Base-by-base conservation (phyloP, 176 grass and related monocot species). In the Aechmea fasciata region DNA sequence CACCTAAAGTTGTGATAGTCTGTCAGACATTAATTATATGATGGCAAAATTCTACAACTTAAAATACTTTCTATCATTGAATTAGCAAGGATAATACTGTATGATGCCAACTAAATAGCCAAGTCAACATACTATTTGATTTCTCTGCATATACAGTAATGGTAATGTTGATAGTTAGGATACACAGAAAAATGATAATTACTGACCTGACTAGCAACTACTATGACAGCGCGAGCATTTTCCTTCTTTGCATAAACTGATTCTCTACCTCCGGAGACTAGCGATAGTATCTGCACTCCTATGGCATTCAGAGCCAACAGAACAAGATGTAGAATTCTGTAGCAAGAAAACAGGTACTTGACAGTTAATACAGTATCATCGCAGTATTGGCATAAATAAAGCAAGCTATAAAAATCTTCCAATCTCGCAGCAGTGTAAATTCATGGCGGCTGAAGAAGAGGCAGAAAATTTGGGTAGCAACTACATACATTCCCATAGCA, bases 121-220 rank as follows among this genome's bases (percentile, higher is more conserved):
- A 41, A 41, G 33, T 41, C 4, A 41, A 41, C 33, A 41, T 41
- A 41, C 33, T 41, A 41, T 41, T 41, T 41, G 33, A 7, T 7
- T 41, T 8, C 33, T 41, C 6, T 41, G 5, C 33, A 41, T 41
- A 41, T 41, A 41, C 33, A 41, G 7, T 41, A 41, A 41, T 41
- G 33, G 33, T 3, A 41, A 41, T 41, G 33, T 41, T 41, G 33
- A 41, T 41, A 8, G 33, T 41, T 41, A 41, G 33, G 33, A 41
- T 41, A 6, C 33, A 41, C 33, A 41, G 33, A 64, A n/a, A 72
- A 24, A 23, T 71, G 66, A 70, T 65, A 59, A 79, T 71, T 50
- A 71, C 80, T 74, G 52, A 97, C 93, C 93, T 97, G 93, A 71
- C 89, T 97, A 24, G 89, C 83, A 79, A 85, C 82, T 74, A 97